These are phyloP conservation scores for Monosporascus sp. DNA, from an alignment of 2,329 filamentous ascomycete species.

Conservation along the genomic window DNA sequence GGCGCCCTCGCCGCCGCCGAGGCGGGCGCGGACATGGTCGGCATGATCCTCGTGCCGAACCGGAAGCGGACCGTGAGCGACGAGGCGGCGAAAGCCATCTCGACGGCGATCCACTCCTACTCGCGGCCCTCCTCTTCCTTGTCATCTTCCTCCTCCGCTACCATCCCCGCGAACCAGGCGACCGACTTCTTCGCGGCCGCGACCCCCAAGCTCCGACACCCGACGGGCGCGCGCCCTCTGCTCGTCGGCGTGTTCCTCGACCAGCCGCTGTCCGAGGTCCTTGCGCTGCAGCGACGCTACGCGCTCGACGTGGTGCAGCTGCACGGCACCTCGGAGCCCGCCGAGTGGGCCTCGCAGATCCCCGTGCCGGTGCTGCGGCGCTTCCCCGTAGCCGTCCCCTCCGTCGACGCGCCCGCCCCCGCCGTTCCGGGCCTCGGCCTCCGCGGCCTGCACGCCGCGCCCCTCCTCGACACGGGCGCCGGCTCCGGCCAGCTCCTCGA, in stretches of 20 bases:
- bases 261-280: constrained; percentile 76
- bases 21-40: constrained; percentile 84
- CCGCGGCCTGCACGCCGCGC: constrained; percentile 76
- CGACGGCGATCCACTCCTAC: constrained; percentile 63
- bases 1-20: constrained; percentile 75
- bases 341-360: constrained; percentile 87
- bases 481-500: constrained; percentile 80
- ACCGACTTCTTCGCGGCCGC: constrained; percentile 68
- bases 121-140: constrained; percentile 25
- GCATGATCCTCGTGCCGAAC: constrained; percentile 83
- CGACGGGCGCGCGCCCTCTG: constrained; percentile 52
- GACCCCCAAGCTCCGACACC: constrained; percentile 37
- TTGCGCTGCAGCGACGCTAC: constrained; percentile 71
- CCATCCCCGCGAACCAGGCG: constrained; percentile 28
- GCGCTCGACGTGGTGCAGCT: constrained; percentile 85
- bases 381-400: constrained; percentile 40
- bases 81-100: constrained; percentile 76
- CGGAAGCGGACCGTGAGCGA: constrained; percentile 74
- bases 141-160: constrained; percentile 22
- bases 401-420: constrained; percentile 41
- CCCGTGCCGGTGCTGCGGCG: constrained; percentile 86
- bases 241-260: constrained; percentile 94
- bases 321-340: constrained; percentile 74
- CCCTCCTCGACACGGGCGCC: constrained; percentile 76
- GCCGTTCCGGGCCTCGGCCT: constrained; percentile 64